Conservation (phyloP, 2,329 filamentous ascomycete species). For the Blastomyces gilchristii region DNA sequence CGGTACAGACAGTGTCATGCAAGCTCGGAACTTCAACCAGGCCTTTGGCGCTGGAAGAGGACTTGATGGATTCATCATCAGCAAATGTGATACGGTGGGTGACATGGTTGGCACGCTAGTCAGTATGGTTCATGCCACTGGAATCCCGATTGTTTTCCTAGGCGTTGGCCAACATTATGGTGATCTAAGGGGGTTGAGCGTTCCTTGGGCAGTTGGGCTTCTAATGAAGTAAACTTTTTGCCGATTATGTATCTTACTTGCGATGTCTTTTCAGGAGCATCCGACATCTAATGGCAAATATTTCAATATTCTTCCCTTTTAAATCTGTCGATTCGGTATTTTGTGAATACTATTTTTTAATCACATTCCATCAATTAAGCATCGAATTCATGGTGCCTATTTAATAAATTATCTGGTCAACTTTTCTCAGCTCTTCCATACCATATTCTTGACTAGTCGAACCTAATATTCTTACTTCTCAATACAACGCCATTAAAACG, state of each 20-base stretch:
- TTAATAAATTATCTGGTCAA: background rate
- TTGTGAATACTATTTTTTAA: background rate
- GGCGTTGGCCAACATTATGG: slow-evolving; percentile 61
- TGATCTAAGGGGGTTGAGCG: slow-evolving; percentile 53
- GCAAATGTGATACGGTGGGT: slow-evolving; percentile 97
- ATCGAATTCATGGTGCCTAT: background rate
- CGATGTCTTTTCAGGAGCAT: background rate
- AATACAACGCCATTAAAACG: too few relatives aligned
- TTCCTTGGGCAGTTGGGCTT: slow-evolving; percentile 52
- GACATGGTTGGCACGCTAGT: slow-evolving; percentile 96
- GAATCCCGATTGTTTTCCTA: slow-evolving; percentile 89
- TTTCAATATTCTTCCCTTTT: background rate
- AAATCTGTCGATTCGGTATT: background rate
- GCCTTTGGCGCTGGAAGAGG: slow-evolving; percentile 72
- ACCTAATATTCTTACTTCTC: too few relatives aligned
- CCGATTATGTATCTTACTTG: background rate
- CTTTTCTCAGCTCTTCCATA: background rate
- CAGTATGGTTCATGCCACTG: slow-evolving; percentile 93
- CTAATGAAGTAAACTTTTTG: slow-evolving; percentile 41
- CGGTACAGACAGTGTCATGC: slow-evolving; percentile 87
- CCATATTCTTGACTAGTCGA: background rate
- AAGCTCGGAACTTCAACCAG: slow-evolving; percentile 91
- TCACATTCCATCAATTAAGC: background rate
- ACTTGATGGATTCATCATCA: slow-evolving; percentile 95
- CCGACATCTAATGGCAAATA: too few relatives aligned